Base-by-base conservation (phyloP, 345 rosid species). In the Trapa bicornis region DNA sequence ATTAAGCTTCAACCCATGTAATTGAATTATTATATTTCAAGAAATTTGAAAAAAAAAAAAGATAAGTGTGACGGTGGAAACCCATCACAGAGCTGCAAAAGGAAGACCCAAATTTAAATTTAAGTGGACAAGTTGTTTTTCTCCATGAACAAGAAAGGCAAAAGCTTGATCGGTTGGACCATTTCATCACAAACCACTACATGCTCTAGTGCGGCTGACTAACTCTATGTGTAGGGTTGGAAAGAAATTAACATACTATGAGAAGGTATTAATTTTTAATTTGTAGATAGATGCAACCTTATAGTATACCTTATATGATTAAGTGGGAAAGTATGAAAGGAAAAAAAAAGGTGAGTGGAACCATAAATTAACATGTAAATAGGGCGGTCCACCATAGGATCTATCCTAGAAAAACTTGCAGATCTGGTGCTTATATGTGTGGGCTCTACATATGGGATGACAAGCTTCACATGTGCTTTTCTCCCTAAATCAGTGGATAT, bases 381-480 rank as follows among this genome's bases (percentile, higher is more conserved):
- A 54, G 67, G 38, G 61, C 42, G 57, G 61, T 67, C 69, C 58
- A 58, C 1, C 12, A 67, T 47, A 48, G 72, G 67, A 62, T 47
- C 61, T 15, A 50, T 37, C 37, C 57, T 39, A 61, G 47, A 33
- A 43, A 60, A 66, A 47, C 39, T 37, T 65, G 6, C 60, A 65
- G 67, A 74, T 67, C 75, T 71, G 87, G 84, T 52, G 80, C 85
- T 78, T 22, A 8, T 66, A 45, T 75, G 66, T 69, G 75, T 36
- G 80, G 86, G 79, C 71, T 82, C 37, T 32, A 58, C 62, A 37
- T 39, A 39, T 39, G 42, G 73, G 71, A 79, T 80, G 7, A 33
- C 66, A 66, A 75, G 65, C 70, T 69, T 77, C 92, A 82, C 92
- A 84, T 82, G 88, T 22, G 72, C 72, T 80, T 48, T 72, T 74